Evolutionary conservation across 768 basidiomycete genomes (phyloP).

Genomic region (Lyophyllum semitale): DNA sequence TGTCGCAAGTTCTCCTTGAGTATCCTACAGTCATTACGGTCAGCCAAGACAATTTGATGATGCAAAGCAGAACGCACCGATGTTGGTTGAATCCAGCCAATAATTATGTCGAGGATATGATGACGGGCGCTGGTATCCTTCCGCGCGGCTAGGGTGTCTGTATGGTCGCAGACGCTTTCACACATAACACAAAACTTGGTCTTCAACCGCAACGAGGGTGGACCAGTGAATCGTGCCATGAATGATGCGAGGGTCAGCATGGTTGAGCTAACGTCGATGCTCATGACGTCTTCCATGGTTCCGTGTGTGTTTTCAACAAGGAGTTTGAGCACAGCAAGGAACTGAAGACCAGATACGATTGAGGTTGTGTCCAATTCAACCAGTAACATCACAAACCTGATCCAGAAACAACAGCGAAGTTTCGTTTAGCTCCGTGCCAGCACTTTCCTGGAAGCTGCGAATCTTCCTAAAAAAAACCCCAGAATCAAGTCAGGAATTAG

Average conservation of each 20-base stretch:
- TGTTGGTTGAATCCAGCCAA: conserved; percentile 71
- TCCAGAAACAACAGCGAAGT: conserved; percentile 62
- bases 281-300: conserved; percentile 58
- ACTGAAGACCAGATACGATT: conserved; percentile 39
- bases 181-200: conserved; percentile 75
- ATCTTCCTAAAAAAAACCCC: conserved; percentile 41
- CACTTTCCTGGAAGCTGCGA: conserved; percentile 48
- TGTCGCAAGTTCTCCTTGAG: conserved; percentile 36
- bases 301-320: conserved; percentile 72
- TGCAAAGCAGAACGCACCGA: conserved; percentile 38
- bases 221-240: conserved; percentile 61
- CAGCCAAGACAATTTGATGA: not conserved
- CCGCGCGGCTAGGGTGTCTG: conserved; percentile 61
- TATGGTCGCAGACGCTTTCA: conserved; percentile 65
- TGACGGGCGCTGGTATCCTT: conserved; percentile 71
- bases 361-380: not conserved
- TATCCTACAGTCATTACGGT: conserved; percentile 24
- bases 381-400: conserved; percentile 49
- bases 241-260: conserved; percentile 63
- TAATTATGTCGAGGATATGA: conserved; percentile 71
- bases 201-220: conserved; percentile 62
- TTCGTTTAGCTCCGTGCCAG: conserved; percentile 44
- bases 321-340: conserved; percentile 73
- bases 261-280: conserved; percentile 63
- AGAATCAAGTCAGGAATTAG: not conserved